A percentile compares a stretch with the other conserved stretches of the same genome.
Evolutionary conservation across 768 basidiomycete species (phyloP).

Genomic region (Collybia sordida): DNA sequence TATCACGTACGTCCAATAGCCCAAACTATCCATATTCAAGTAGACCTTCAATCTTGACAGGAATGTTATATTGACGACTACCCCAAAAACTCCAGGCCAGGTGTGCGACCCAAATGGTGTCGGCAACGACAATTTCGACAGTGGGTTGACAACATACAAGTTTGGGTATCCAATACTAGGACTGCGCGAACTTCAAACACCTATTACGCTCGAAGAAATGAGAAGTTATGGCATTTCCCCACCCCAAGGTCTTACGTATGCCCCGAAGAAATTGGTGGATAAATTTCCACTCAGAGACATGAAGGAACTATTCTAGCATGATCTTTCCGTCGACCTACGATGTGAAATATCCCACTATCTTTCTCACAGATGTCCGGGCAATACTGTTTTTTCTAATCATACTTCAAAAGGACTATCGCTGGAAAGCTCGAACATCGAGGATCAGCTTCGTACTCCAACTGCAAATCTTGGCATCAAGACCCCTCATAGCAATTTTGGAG

Average conservation of each 20-base stretch:
- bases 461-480: slow-evolving; percentile 2
- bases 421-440: too few species aligned
- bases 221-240: slow-evolving; percentile 21
- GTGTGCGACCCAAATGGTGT: slow-evolving; percentile 27
- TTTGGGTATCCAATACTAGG: slow-evolving; percentile 29
- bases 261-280: slow-evolving; percentile 24
- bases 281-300: slow-evolving; percentile 5
- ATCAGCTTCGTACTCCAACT: too few species aligned
- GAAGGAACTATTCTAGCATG: too few species aligned
- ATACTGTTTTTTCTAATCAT: too few species aligned
- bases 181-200: slow-evolving; percentile 22
- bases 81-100: slow-evolving; percentile 30
- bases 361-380: too few species aligned
- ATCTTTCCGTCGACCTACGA: too few species aligned
- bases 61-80: slow-evolving; percentile 23
- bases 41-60: slow-evolving; percentile 6
- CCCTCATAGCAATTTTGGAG: too few species aligned
- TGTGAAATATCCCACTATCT: too few species aligned
- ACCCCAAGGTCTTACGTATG: slow-evolving; percentile 24
- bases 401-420: too few species aligned
- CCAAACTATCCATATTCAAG: background rate
- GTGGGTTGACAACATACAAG: slow-evolving; percentile 24
- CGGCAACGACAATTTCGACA: slow-evolving; percentile 36
- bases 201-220: slow-evolving; percentile 17
- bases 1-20: slow-evolving; percentile 23